Evolutionary conservation across 257 asterid species (phyloP).

Genomic region (Paraleonurus japonicus): DNA sequence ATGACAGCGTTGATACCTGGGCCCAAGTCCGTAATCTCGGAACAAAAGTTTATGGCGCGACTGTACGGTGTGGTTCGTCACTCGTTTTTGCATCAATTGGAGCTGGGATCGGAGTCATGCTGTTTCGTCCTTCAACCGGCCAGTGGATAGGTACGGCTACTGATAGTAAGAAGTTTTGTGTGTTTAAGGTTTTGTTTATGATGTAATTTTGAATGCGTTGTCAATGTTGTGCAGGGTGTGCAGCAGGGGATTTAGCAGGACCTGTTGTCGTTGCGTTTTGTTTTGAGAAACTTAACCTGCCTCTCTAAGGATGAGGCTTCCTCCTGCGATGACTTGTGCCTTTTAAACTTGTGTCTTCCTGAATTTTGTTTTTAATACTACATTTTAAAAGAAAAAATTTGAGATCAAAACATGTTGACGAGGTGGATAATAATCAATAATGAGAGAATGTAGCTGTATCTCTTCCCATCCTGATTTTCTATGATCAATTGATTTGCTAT

Average conservation of each 20-base stretch:
- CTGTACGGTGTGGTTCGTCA: slow-evolving; percentile 63
- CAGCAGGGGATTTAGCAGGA: slow-evolving; percentile 78
- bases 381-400: too few relatives aligned
- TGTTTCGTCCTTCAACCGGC: slow-evolving; percentile 73
- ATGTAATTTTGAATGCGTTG: background rate
- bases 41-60: slow-evolving; percentile 48
- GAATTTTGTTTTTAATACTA: background rate
- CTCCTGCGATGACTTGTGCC: background rate
- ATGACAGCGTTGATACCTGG: slow-evolving; percentile 28
- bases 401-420: background rate
- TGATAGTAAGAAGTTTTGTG: background rate
- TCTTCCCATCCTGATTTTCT: background rate
- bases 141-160: slow-evolving; percentile 79
- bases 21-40: slow-evolving; percentile 46
- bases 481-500: background rate
- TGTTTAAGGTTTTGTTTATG: background rate
- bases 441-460: background rate
- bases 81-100: slow-evolving; percentile 84
- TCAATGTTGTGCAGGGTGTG: slow-evolving; percentile 55
- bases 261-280: slow-evolving; percentile 58
- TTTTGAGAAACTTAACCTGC: slow-evolving; percentile 46
- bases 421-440: slow-evolving; percentile 4
- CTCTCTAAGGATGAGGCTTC: slow-evolving; percentile 23
- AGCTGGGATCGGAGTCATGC: slow-evolving; percentile 75
- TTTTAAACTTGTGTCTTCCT: background rate